These are phyloP conservation scores for Zychaea mexicana DNA, from an alignment of 371 early-diverging fungal species.

Conservation along the genomic window DNA sequence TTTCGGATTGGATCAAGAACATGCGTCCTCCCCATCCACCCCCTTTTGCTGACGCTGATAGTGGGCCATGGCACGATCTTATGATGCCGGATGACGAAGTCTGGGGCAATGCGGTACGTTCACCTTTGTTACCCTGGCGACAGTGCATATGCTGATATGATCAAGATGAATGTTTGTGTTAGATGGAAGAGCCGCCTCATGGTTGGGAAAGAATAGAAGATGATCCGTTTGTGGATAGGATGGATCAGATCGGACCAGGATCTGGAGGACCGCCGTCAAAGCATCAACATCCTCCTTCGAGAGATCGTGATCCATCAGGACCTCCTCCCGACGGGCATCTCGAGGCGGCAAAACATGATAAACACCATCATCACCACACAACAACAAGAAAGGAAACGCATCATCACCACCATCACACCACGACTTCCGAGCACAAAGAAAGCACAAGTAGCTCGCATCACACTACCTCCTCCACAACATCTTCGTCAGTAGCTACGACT, in stretches of 20 bases:
- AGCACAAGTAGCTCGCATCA: too few species aligned
- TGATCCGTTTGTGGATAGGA: constrained; percentile 6
- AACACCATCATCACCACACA: neutral
- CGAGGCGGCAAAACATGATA: neutral
- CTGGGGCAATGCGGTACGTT: neutral
- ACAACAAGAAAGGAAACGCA: neutral
- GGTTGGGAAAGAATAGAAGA: neutral
- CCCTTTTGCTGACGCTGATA: neutral
- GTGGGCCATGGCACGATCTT: neutral
- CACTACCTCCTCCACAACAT: too few species aligned
- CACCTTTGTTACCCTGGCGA: too few species aligned
- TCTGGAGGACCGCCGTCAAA: neutral
- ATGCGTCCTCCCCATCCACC: neutral
- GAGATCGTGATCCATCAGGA: too few species aligned
- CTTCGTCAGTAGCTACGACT: neutral
- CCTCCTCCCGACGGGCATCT: neutral
- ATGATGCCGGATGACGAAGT: neutral
- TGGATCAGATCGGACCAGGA: constrained; percentile 5
- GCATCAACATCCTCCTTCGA: too few species aligned
- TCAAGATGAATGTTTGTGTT: neutral
- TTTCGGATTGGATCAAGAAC: neutral
- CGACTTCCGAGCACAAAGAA: neutral
- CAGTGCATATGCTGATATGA: too few species aligned
- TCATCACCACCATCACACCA: neutral
- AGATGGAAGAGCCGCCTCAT: neutral